phyloP scores from a whole-genome alignment of 2,329 filamentous ascomycete genomes.

The Scedosporium aurantiacum region DNA sequence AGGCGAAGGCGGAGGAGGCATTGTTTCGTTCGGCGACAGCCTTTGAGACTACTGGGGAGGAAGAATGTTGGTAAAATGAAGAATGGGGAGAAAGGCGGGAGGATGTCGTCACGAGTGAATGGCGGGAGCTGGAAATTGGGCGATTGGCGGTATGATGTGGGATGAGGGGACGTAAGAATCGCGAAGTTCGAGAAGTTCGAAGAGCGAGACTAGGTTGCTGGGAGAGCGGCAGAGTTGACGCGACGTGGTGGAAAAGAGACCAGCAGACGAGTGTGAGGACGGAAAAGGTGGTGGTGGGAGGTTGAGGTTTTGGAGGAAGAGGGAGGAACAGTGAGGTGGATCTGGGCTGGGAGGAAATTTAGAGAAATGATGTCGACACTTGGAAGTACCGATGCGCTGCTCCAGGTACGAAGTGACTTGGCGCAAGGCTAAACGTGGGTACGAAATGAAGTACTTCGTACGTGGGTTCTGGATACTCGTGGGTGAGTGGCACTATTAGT shows the following conservation, averaged over 20 bases:
- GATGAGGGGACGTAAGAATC: not conserved
- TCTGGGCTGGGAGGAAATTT: not conserved
- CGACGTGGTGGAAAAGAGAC: not conserved
- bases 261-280: not conserved
- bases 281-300: not conserved
- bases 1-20: constrained; percentile 43
- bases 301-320: not conserved
- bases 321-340: not conserved
- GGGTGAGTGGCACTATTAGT: too few relatives aligned
- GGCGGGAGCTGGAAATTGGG: not conserved
- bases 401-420: not conserved
- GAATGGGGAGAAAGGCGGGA: not conserved
- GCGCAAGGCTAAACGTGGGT: not conserved
- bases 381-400: not conserved
- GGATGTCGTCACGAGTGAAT: not conserved
- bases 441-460: not conserved
- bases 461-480: too few relatives aligned
- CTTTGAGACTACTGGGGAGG: not conserved
- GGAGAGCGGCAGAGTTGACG: not conserved
- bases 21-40: not conserved
- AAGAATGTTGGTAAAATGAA: not conserved
- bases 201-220: not conserved
- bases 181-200: not conserved
- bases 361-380: constrained; percentile 5
- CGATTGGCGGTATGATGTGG: not conserved